Evolutionary conservation across 345 rosid genomes (phyloP), one percentile per base, ranked within the genome.

Genomic region (Alliaria petiolata): DNA sequence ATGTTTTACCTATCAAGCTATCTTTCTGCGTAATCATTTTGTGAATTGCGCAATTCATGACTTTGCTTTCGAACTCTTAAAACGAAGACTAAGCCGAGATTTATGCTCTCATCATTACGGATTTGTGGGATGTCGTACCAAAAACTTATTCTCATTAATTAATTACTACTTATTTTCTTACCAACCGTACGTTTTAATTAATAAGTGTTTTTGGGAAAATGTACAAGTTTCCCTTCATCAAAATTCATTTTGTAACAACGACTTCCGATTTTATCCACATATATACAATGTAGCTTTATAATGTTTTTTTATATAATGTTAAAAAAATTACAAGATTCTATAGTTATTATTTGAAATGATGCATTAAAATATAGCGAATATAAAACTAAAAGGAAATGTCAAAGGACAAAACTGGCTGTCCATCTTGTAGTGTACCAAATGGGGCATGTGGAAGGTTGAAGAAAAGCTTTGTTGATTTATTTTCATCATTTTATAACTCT

Each of bases 391-490:
- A 68, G 58, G 52, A 62, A 75, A 60, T 53, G 66, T 63, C 40
- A 36, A 74, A 64, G 67, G 83, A 84, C 84, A 72, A 45, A 82
- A 67, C 82, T 79, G 82, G 67, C 84, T 75, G 75, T 78, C 79
- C 65, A 66, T 53, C 62, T 71, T 77, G 80, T 71, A 28, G 74
- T 75, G 36, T 69, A 39, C 70, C 61, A 64, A 57, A 76, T 76
- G 75, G 70, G 79, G 65, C 75, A 84, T 79, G 82, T 80, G 84
- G 69, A 76, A n/a, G 77, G 71, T 79, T 81, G 78, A 78, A 80
- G 74, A 67, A 59, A 22, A 52, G 47, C 45, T 81, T 67, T 74
- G 35, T 65, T 58, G 61, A 65, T 54, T n/a, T 63, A 73, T 68
- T 53, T 56, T 36, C 79, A 73, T 81, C 50, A 50, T 50, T 67